Conservation (phyloP, 1,284 basidiomycete genomes). For the Fomitopsis betulina region DNA sequence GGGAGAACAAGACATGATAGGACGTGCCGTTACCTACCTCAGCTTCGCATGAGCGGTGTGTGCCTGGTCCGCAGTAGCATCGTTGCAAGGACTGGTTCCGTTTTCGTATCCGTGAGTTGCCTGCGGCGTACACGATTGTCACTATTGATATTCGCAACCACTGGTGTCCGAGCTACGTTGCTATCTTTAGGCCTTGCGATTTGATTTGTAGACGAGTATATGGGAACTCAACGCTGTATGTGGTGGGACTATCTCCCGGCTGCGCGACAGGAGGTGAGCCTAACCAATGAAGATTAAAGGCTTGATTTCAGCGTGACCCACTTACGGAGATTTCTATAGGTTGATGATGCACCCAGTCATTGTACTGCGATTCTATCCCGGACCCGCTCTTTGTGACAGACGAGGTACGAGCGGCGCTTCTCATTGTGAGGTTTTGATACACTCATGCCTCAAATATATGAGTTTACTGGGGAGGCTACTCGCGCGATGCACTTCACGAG, state of each 20-base stretch:
- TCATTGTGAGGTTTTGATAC: too few species aligned
- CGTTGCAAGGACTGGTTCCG: background rate
- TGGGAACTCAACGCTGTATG: background rate
- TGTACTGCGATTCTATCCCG: background rate
- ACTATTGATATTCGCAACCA: background rate
- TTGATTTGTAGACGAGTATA: background rate
- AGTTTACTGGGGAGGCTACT: too few species aligned
- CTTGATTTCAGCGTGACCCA: background rate
- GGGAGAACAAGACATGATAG: too few species aligned
- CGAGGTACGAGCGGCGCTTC: background rate
- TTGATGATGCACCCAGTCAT: background rate
- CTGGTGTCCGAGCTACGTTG: background rate
- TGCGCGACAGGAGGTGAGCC: background rate
- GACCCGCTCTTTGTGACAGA: background rate
- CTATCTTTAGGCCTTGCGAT: background rate
- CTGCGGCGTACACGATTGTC: background rate
- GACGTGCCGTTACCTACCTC: background rate
- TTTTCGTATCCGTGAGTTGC: background rate
- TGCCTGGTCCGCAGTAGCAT: background rate
- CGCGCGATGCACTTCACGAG: too few species aligned
- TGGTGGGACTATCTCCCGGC: background rate
- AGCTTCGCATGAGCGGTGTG: background rate
- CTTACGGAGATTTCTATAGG: background rate
- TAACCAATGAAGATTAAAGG: background rate
- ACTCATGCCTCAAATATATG: too few species aligned